Percentiles rank a stretch among this genome's conserved stretches.
Conservation (phyloP, 2,329 filamentous ascomycete genomes). For the Grosmannia penicillata region DNA sequence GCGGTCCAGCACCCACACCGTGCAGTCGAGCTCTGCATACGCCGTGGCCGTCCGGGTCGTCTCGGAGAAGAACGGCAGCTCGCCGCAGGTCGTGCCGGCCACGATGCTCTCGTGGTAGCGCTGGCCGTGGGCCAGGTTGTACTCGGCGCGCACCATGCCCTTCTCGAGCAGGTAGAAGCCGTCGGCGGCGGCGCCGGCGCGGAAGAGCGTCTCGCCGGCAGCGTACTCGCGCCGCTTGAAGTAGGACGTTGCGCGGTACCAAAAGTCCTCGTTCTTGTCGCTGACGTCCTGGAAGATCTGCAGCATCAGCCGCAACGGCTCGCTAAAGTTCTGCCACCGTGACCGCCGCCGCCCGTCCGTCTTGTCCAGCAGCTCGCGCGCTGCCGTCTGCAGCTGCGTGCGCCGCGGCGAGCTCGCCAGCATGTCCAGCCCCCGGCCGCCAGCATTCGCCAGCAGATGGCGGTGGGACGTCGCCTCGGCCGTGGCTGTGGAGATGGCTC, state of each 20-base stretch:
- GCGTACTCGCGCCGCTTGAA: conserved; percentile 56
- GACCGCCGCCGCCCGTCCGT: conserved; percentile 42
- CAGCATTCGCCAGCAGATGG: conserved; percentile 27
- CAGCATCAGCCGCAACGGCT: conserved; percentile 80
- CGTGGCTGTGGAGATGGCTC: not conserved
- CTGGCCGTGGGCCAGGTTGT: conserved; percentile 71
- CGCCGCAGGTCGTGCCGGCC: conserved; percentile 86
- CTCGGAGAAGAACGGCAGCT: conserved; percentile 90
- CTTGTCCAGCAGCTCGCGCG: conserved; percentile 58
- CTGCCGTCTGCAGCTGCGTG: conserved; percentile 63
- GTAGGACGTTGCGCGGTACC: conserved; percentile 66
- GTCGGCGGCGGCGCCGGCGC: conserved; percentile 58
- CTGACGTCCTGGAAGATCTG: conserved; percentile 91
- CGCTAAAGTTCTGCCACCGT: conserved; percentile 75
- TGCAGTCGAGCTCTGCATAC: conserved; percentile 63
- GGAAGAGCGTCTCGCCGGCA: conserved; percentile 61
- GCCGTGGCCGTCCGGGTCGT: conserved; percentile 80
- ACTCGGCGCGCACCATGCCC: conserved; percentile 80
- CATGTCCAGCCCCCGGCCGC: conserved; percentile 20
- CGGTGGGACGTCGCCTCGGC: conserved; percentile 14
- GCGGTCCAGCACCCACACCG: conserved; percentile 66
- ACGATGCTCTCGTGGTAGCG: conserved; percentile 83
- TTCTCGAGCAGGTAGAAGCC: conserved; percentile 86
- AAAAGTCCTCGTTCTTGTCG: conserved; percentile 82
- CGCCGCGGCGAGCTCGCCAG: conserved; percentile 68